These are phyloP conservation scores for Beta vulgaris DNA, from an alignment of 148 eudicot species.

Conservation along the genomic window DNA sequence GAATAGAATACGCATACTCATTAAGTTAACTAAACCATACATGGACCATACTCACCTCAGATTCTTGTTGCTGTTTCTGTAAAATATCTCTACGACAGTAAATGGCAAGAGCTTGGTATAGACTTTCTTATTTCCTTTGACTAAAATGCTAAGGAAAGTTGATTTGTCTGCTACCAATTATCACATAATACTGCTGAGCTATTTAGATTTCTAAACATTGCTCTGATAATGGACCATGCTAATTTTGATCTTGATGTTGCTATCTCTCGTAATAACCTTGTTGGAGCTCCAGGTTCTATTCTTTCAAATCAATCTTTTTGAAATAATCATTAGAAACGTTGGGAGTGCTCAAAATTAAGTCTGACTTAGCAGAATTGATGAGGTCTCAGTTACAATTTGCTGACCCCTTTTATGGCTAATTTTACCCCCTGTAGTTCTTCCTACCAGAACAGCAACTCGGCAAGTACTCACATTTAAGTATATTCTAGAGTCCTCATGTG, in stretches of 20 bases:
- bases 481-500: background rate
- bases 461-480: background rate
- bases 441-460: background rate
- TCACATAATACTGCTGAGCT: background rate
- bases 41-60: background rate
- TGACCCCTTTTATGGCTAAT: background rate
- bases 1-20: background rate
- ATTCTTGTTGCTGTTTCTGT: background rate
- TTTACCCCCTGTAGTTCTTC: background rate
- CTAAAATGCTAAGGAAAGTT: constrained; percentile 3
- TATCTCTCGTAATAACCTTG: background rate
- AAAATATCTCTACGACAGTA: background rate
- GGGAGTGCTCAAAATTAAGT: background rate
- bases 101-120: background rate
- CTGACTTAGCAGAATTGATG: background rate
- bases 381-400: too few species aligned
- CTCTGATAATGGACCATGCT: background rate
- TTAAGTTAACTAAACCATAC: background rate
- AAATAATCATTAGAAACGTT: background rate
- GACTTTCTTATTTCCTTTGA: background rate
- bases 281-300: background rate
- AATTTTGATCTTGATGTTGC: background rate
- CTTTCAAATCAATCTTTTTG: background rate
- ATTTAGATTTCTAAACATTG: background rate
- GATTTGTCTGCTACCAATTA: background rate